These are phyloP conservation scores for Coemansia sp. DNA, from an alignment of 192 early-diverging fungal genomes.

Conservation along the genomic window DNA sequence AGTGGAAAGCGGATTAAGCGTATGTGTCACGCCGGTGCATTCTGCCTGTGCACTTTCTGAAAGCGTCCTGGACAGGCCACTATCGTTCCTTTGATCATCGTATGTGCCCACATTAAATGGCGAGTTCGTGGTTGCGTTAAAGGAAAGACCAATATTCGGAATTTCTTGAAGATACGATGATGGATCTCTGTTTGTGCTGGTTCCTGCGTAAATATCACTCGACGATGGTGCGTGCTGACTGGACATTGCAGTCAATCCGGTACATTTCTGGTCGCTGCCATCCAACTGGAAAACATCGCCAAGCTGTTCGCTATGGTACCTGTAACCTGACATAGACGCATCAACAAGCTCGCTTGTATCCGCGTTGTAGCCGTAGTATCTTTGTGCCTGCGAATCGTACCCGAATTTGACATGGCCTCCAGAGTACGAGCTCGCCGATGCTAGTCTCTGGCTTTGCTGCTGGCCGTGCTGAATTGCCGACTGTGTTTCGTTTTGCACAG, in stretches of 20 bases:
- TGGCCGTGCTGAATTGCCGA: not conserved
- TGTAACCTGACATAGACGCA: not conserved
- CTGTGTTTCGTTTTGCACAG: slow-evolving; percentile 10
- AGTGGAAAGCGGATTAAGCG: not conserved
- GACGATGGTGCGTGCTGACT: not conserved
- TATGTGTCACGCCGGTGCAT: not conserved
- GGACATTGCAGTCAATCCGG: not conserved
- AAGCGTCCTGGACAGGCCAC: not conserved
- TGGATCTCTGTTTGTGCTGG: not conserved
- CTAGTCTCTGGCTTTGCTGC: not conserved
- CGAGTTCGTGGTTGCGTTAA: not conserved
- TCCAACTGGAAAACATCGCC: not conserved
- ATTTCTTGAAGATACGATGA: not conserved
- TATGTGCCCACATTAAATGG: not conserved
- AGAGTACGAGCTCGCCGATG: not conserved
- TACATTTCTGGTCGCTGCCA: not conserved
- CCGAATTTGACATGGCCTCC: not conserved
- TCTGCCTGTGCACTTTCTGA: not conserved
- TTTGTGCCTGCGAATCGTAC: not conserved
- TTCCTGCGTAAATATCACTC: not conserved
- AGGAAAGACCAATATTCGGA: not conserved
- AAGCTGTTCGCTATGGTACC: slow-evolving; percentile 2
- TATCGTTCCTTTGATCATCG: not conserved
- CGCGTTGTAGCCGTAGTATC: not conserved
- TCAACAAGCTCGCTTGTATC: not conserved